Base-by-base conservation (phyloP, 768 basidiomycete species). In the Mycena alexandri region DNA sequence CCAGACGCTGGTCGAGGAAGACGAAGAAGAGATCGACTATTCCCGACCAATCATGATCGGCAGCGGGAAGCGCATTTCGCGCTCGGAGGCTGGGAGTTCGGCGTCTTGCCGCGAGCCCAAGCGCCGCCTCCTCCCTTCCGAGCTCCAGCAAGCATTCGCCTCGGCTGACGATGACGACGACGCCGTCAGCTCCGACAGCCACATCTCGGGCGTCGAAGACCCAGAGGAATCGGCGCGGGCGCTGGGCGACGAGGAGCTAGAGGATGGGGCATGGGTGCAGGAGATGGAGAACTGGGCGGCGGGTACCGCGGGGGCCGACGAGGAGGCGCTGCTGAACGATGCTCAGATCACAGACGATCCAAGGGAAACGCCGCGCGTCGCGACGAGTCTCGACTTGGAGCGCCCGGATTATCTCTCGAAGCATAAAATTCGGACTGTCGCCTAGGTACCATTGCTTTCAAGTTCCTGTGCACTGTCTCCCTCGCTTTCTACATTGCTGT, bases 121-220 rank as follows among this genome's bases (percentile, higher is more conserved):
- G 21, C 65, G 58, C 22, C 65, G 65, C 16, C 51, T 66, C 12
- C 52, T 60, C 13, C 52, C 57, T 7, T 33, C 53, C 22, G 64
- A 65, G 36, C 41, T 53, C 21, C 29, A 61, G 44, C 41, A 52
- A 16, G 56, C 41, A 13, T 36, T 41, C 5, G 46, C 24, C 2
- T 6, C 51, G 3, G n/a, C 34, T 10, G 43, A 54, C 33, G 64
- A 65, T 8, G 43, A 38, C 0, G 48, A 58, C 63, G 50, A 65
- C 21, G 50, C 52, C 6, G 46, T 38, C 46, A 67, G 65, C 47
- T 7, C 5, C 1, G 65, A 66, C 36, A 60, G 65, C 19, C n/a
- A 48, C 34, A 33, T 61, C 22, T 41, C 65, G 0, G 53, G 54
- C 16, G 29, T 38, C 38, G 65, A 61, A 8, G 59, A 65, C 17